Percentiles rank a stretch among this genome's conserved stretches.
Conservation (phyloP, 345 rosid genomes). For the Excoecaria agallocha region DNA sequence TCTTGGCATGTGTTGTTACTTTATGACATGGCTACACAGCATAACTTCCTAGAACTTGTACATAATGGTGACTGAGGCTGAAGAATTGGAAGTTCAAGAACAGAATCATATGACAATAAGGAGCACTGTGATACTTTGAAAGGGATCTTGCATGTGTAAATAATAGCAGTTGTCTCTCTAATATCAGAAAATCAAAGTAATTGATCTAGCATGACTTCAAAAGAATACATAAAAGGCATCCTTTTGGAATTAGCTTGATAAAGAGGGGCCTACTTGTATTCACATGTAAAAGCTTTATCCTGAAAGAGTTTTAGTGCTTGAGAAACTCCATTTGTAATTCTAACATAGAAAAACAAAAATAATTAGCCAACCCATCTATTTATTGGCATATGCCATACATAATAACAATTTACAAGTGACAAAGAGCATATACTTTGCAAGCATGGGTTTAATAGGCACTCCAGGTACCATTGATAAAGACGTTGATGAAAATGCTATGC, state of each 20-base stretch:
- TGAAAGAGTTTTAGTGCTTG: slow-evolving; percentile 57
- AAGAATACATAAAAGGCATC: slow-evolving; percentile 1
- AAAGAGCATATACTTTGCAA: slow-evolving; percentile 59
- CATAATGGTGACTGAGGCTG: neutral
- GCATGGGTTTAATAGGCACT: slow-evolving; percentile 90
- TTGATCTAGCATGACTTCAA: neutral
- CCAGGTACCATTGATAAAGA: slow-evolving; percentile 77
- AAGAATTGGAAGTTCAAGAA: neutral
- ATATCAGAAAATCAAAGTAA: neutral
- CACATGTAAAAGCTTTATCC: slow-evolving; percentile 75
- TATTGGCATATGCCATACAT: neutral
- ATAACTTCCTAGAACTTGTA: neutral
- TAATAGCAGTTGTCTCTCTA: neutral
- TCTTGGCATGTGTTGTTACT: neutral
- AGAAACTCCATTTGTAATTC: slow-evolving; percentile 72
- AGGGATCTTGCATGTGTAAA: neutral
- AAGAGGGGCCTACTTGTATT: slow-evolving; percentile 64
- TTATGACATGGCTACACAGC: neutral
- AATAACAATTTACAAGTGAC: slow-evolving; percentile 9
- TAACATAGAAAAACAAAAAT: slow-evolving; percentile 25
- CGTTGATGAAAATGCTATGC: slow-evolving; percentile 67
- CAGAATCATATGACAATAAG: neutral
- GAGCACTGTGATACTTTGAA: neutral
- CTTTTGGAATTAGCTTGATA: slow-evolving; percentile 1
- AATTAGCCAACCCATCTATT: slow-evolving; percentile 19